Conservation (phyloP, 805 yeast genomes). For the Myxozyma melibiosi region DNA sequence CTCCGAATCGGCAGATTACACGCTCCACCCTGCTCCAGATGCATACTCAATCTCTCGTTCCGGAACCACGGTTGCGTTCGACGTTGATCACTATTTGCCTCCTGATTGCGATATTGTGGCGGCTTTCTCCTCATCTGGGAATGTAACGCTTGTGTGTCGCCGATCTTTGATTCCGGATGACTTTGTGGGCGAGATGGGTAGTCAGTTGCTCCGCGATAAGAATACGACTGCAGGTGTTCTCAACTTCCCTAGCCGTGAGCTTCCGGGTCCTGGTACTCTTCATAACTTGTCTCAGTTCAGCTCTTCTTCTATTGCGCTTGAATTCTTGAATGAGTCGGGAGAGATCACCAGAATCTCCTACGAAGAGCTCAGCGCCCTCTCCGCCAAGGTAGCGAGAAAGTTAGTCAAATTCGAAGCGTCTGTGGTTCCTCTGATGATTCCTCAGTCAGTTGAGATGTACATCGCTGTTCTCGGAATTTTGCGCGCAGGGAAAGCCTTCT, state of each 20-base stretch:
- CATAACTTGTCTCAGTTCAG: constrained; percentile 11
- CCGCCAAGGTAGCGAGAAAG: constrained; percentile 2
- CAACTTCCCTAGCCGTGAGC: constrained; percentile 5
- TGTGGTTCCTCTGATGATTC: constrained; percentile 32
- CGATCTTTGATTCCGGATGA: constrained; percentile 1
- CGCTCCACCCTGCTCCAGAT: too few relatives aligned
- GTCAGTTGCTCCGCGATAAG: background rate
- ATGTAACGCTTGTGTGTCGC: background rate
- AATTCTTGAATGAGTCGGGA: constrained; percentile 13
- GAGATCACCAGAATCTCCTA: constrained; percentile 7
- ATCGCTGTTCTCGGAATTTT: constrained; percentile 33
- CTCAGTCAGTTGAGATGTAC: constrained; percentile 33
- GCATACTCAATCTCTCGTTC: too few relatives aligned
- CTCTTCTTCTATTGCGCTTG: constrained; percentile 11
- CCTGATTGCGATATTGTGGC: background rate
- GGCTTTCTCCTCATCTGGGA: background rate
- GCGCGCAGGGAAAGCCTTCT: constrained; percentile 34
- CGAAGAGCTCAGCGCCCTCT: constrained; percentile 11
- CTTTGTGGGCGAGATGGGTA: background rate
- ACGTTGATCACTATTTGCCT: too few relatives aligned
- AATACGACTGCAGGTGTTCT: background rate
- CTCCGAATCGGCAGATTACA: too few relatives aligned
- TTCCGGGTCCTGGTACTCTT: constrained; percentile 17
- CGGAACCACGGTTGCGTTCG: too few relatives aligned
- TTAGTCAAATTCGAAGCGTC: background rate